phyloP scores from a whole-genome alignment of 805 yeast genomes.

The Candida methanosorbosa region DNA sequence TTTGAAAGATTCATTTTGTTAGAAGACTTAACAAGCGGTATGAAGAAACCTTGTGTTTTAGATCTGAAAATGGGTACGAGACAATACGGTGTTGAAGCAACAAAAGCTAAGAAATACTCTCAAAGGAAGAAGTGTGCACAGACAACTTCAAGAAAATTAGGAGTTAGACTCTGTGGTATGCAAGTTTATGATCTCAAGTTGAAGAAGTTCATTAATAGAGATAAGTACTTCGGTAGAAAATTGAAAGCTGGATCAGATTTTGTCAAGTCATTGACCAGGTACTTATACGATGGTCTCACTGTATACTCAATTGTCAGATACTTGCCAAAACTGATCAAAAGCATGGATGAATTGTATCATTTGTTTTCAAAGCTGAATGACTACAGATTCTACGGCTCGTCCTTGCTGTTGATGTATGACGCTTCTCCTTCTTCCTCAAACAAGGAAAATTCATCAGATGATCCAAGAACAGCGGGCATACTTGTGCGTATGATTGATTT shows the following conservation, averaged over 20 bases:
- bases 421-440: too few relatives aligned
- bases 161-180: constrained; percentile 93
- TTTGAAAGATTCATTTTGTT: constrained; percentile 77
- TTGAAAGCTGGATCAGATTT: constrained; percentile 68
- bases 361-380: constrained; percentile 54
- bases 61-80: constrained; percentile 98
- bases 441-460: constrained; percentile 5
- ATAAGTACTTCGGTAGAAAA: constrained; percentile 87
- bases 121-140: constrained; percentile 73
- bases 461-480: constrained; percentile 11
- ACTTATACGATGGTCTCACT: constrained; percentile 66
- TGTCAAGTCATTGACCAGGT: constrained; percentile 63
- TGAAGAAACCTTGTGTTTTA: constrained; percentile 80
- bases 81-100: constrained; percentile 95
- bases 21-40: constrained; percentile 83
- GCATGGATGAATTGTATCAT: constrained; percentile 46
- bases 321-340: constrained; percentile 56
- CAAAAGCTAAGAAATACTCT: constrained; percentile 57
- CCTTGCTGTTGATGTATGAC: constrained; percentile 83
- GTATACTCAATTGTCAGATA: constrained; percentile 52
- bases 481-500: constrained; percentile 83
- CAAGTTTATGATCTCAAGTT: constrained; percentile 60
- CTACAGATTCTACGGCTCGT: constrained; percentile 87
- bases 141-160: constrained; percentile 76
- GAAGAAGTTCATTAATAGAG: constrained; percentile 53